Percentiles rank a stretch among this genome's conserved stretches.
These are phyloP conservation scores for Metrosideros polymorpha DNA, from an alignment of 441 rosid genomes.

Conservation along the genomic window DNA sequence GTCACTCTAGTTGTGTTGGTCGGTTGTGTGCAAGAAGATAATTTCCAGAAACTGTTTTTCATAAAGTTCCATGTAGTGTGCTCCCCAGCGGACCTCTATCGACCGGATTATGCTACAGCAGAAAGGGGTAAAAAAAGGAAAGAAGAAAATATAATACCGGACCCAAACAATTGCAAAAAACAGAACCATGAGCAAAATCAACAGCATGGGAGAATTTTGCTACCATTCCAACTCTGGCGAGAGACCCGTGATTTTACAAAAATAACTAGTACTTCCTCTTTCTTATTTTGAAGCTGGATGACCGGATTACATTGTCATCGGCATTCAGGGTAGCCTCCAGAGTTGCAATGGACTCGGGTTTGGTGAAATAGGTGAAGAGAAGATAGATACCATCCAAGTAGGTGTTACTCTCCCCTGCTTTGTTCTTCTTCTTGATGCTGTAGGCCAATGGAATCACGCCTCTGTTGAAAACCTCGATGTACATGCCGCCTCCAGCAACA, in stretches of 20 bases:
- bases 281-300: constrained; percentile 56
- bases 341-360: constrained; percentile 53
- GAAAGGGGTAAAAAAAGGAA: neutral
- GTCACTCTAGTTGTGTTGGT: neutral
- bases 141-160: constrained; percentile 1
- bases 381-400: constrained; percentile 90
- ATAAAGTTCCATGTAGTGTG: neutral
- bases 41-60: neutral
- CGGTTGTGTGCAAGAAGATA: neutral
- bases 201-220: neutral
- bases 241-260: neutral
- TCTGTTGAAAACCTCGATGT: constrained; percentile 88
- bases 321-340: constrained; percentile 40
- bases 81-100: neutral
- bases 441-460: constrained; percentile 88
- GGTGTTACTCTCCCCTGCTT: constrained; percentile 74
- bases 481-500: constrained; percentile 96
- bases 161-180: neutral
- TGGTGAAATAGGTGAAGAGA: constrained; percentile 85
- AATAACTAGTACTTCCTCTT: constrained; percentile 47
- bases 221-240: neutral
- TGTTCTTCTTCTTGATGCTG: constrained; percentile 77
- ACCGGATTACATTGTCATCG: constrained; percentile 70
- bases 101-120: neutral
- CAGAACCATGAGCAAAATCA: neutral